phyloP scores from a whole-genome alignment of 768 basidiomycete species.

The Trametes elegans region DNA sequence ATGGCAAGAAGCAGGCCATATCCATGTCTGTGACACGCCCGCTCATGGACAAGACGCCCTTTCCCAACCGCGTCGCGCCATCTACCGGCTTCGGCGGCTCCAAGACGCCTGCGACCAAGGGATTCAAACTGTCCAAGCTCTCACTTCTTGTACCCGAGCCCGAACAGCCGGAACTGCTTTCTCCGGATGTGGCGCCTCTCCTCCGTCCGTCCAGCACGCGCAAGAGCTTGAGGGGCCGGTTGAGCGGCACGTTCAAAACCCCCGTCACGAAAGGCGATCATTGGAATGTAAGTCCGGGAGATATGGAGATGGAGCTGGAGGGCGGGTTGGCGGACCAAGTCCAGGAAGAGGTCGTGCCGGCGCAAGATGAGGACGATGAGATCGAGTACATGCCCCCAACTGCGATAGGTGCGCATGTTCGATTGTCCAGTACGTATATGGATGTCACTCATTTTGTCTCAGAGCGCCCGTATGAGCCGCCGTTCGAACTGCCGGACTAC shows the following conservation, averaged over 20 bases:
- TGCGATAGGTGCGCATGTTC: conserved; percentile 42
- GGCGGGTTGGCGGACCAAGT: conserved; percentile 25
- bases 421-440: background rate
- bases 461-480: conserved; percentile 45
- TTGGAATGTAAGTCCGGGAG: conserved; percentile 73
- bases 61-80: conserved; percentile 52
- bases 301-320: conserved; percentile 32
- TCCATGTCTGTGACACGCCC: conserved; percentile 39
- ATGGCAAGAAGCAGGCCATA: conserved; percentile 27
- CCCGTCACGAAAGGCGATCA: conserved; percentile 63
- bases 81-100: conserved; percentile 35
- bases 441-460: background rate
- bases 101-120: conserved; percentile 29
- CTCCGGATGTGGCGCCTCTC: conserved; percentile 32
- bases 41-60: conserved; percentile 74
- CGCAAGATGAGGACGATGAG: conserved; percentile 40
- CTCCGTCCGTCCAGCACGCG: conserved; percentile 68
- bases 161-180: conserved; percentile 29
- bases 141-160: conserved; percentile 28
- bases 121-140: conserved; percentile 37
- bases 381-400: conserved; percentile 57
- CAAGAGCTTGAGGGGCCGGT: conserved; percentile 57
- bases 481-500: conserved; percentile 51
- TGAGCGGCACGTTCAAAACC: conserved; percentile 57
- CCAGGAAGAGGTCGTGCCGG: conserved; percentile 23